Conservation (phyloP, 306 rosid genomes). For the Parietaria judaica region DNA sequence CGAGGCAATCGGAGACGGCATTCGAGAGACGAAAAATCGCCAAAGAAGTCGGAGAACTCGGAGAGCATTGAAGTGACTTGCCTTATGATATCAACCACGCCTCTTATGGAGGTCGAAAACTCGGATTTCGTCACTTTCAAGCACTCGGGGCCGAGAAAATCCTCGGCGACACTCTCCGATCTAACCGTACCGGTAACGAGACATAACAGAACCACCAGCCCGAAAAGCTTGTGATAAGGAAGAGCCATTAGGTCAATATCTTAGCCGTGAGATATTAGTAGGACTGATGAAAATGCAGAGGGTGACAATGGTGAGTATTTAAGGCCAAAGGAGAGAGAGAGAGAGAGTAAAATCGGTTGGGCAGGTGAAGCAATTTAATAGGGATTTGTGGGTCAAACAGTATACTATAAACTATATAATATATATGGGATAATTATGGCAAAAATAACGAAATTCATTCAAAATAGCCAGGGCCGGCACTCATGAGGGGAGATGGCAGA, state of each 20-base stretch:
- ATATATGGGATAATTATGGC: too few species aligned
- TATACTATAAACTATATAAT: too few species aligned
- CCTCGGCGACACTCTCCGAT: neutral
- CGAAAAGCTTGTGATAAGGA: neutral
- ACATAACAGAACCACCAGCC: conserved; percentile 7
- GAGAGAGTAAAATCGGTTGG: conserved; percentile 20
- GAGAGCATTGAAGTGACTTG: conserved; percentile 45
- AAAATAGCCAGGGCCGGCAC: too few species aligned
- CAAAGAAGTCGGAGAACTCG: conserved; percentile 22
- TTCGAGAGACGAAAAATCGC: conserved; percentile 42
- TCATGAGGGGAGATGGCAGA: too few species aligned
- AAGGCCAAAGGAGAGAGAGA: conserved; percentile 9
- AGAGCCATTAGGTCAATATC: conserved; percentile 23
- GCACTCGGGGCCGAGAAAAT: conserved; percentile 10
- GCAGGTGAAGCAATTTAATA: conserved; percentile 62
- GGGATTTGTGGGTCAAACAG: conserved; percentile 8
- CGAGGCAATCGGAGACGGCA: conserved; percentile 67
- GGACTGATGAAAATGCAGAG: neutral
- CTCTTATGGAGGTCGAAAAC: conserved; percentile 30
- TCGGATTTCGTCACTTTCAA: conserved; percentile 38
- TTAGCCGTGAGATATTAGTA: neutral
- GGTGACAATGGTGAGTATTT: conserved; percentile 16
- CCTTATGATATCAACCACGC: conserved; percentile 21
- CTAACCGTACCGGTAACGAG: conserved; percentile 2
- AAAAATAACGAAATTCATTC: too few species aligned